A percentile compares a stretch with the other conserved stretches of the same genome.
Conservation (phyloP, 495 filamentous ascomycete genomes). For the Aspergillus leporis region DNA sequence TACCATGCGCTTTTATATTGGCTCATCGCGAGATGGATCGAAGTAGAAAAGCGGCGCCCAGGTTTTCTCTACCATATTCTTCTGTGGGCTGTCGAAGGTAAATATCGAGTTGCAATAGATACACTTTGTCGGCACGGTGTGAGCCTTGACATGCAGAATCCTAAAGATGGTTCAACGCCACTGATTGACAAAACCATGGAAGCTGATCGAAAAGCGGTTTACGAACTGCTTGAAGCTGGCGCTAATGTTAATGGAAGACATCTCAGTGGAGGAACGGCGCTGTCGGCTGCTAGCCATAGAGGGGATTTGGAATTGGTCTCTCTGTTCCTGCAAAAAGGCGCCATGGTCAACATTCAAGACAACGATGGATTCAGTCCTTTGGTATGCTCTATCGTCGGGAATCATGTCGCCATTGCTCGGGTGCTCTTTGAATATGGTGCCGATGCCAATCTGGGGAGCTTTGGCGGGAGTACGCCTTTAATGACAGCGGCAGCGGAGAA, state of each 20-base stretch:
- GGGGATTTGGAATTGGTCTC: constrained; percentile 19
- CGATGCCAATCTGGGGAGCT: not conserved
- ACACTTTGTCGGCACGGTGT: constrained; percentile 8
- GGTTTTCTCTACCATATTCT: constrained; percentile 6
- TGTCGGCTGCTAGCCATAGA: constrained; percentile 45
- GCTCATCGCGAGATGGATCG: constrained; percentile 10
- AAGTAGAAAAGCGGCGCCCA: constrained; percentile 1
- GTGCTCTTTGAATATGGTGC: constrained; percentile 14
- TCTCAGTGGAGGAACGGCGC: constrained; percentile 33
- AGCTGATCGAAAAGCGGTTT: not conserved
- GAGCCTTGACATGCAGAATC: constrained; percentile 6
- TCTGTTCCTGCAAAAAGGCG: constrained; percentile 26
- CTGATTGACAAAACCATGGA: constrained; percentile 1
- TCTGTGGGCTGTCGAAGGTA: constrained; percentile 1
- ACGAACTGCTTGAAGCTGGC: constrained; percentile 24
- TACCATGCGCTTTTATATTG: constrained; percentile 10
- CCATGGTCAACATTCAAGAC: constrained; percentile 21
- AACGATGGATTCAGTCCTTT: constrained; percentile 16
- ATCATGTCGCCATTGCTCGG: constrained; percentile 4
- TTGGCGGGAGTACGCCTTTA: not conserved
- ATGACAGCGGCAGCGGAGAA: constrained; percentile 8
- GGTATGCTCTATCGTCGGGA: not conserved
- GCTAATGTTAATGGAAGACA: constrained; percentile 25
- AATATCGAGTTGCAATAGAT: not conserved
- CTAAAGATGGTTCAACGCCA: not conserved